Percentiles rank a stretch among this genome's conserved stretches.
Conservation (phyloP, 768 basidiomycete genomes). For the Dendrothele bispora region DNA sequence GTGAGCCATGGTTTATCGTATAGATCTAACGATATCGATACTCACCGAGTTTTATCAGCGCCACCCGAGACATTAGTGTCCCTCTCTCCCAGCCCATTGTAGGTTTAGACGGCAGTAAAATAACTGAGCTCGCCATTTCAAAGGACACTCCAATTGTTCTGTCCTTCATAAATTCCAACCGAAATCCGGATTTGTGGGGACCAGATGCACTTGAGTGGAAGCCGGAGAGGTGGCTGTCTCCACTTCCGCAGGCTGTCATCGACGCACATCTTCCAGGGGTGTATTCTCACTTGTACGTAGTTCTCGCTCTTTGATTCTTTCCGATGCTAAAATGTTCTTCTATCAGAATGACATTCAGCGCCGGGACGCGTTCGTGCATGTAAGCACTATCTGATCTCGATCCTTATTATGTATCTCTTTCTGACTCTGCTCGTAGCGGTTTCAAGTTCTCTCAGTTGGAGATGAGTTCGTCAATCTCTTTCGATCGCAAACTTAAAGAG, state of each 20-base stretch:
- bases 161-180: conserved; percentile 31
- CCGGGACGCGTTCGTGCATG: conserved; percentile 42
- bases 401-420: background rate
- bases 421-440: background rate
- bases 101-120: conserved; percentile 24
- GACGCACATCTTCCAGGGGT: conserved; percentile 35
- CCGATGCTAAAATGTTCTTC: background rate
- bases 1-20: conserved; percentile 18
- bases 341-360: conserved; percentile 46
- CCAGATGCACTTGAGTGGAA: conserved; percentile 42
- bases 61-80: conserved; percentile 28
- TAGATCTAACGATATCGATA: background rate
- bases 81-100: conserved; percentile 35
- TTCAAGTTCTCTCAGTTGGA: conserved; percentile 7
- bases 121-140: conserved; percentile 22
- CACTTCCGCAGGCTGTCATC: conserved; percentile 29
- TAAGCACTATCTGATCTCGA: conserved; percentile 2
- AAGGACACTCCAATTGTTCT: conserved; percentile 27
- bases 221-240: conserved; percentile 43
- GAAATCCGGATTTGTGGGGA: conserved; percentile 39
- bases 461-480: conserved; percentile 3
- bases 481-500: background rate
- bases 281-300: conserved; percentile 33
- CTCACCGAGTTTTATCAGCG: conserved; percentile 17
- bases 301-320: background rate